phyloP scores from a whole-genome alignment of 495 filamentous ascomycete genomes.

The Annulohypoxylon nitens region DNA sequence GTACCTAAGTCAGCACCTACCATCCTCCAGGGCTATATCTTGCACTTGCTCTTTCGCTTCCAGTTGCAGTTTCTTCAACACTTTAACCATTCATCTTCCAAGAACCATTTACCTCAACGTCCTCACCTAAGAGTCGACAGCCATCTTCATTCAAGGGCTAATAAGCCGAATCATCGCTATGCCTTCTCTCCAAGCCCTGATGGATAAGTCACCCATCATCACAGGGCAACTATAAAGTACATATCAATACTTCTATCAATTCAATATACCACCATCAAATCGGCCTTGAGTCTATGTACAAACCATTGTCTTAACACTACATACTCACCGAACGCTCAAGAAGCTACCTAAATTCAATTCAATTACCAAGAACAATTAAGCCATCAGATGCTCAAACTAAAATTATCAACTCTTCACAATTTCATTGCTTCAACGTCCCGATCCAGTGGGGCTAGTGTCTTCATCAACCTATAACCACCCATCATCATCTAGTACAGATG shows the following conservation, averaged over 20 bases:
- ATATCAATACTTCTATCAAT: not conserved
- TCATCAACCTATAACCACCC: slow-evolving; percentile 13
- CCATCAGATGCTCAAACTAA: not conserved
- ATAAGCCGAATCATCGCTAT: not conserved
- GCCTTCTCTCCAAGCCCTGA: not conserved
- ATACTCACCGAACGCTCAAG: not conserved
- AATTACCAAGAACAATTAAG: not conserved
- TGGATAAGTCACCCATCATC: not conserved
- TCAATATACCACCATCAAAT: not conserved
- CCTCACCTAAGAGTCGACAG: not conserved
- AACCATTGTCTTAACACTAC: not conserved
- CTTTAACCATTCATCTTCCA: not conserved
- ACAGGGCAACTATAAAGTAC: not conserved
- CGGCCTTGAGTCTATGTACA: not conserved
- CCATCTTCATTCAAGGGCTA: not conserved
- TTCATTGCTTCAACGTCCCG: not conserved
- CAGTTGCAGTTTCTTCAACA: not conserved
- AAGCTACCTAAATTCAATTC: not conserved
- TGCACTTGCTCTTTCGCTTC: not conserved
- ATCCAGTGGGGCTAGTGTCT: not conserved
- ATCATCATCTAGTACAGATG: not conserved
- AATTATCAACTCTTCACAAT: not conserved
- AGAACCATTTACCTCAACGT: not conserved
- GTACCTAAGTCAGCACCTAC: not conserved
- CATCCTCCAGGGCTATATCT: not conserved